phyloP scores from a whole-genome alignment of 208 protist genomes.

The Acanthamoeba healyi region DNA sequence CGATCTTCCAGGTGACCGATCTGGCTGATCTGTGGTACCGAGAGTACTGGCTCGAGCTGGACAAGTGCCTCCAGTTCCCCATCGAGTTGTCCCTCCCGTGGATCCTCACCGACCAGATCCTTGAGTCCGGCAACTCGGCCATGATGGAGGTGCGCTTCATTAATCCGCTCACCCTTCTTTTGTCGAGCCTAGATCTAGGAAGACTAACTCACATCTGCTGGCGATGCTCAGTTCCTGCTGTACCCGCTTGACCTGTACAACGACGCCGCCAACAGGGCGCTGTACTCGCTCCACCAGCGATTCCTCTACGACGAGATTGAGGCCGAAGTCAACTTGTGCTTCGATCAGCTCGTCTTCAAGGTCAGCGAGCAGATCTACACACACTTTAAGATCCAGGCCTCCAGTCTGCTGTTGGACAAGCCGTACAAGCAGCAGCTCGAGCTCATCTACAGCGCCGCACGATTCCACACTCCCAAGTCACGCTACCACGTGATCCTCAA shows the following conservation, averaged over 20 bases:
- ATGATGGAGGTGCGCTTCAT: constrained; percentile 73
- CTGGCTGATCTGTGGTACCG: constrained; percentile 90
- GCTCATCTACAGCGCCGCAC: constrained; percentile 73
- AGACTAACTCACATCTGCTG: too few relatives aligned
- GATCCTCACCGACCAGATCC: constrained; percentile 90
- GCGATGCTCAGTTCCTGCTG: constrained; percentile 83
- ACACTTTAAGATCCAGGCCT: constrained; percentile 88
- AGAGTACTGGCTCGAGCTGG: constrained; percentile 91
- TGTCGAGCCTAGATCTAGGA: too few relatives aligned
- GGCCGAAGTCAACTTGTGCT: constrained; percentile 90
- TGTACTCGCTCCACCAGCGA: constrained; percentile 83
- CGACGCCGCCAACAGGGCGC: constrained; percentile 88
- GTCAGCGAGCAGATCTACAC: constrained; percentile 88
- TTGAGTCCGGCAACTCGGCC: constrained; percentile 81
- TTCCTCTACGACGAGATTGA: constrained; percentile 92
- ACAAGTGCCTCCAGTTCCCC: constrained; percentile 88
- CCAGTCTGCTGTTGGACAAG: constrained; percentile 86
- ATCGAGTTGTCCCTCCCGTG: constrained; percentile 92
- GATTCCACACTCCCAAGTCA: constrained; percentile 82
- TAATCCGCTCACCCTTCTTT: not conserved
- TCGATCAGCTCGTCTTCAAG: constrained; percentile 91
- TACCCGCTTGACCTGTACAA: constrained; percentile 92
- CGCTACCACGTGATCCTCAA: constrained; percentile 84
- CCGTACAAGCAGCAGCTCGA: constrained; percentile 83
- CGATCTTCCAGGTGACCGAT: constrained; percentile 83